These are phyloP conservation scores for Chaetomium sp. DNA, from an alignment of 2,329 filamentous ascomycete genomes.

Conservation along the genomic window DNA sequence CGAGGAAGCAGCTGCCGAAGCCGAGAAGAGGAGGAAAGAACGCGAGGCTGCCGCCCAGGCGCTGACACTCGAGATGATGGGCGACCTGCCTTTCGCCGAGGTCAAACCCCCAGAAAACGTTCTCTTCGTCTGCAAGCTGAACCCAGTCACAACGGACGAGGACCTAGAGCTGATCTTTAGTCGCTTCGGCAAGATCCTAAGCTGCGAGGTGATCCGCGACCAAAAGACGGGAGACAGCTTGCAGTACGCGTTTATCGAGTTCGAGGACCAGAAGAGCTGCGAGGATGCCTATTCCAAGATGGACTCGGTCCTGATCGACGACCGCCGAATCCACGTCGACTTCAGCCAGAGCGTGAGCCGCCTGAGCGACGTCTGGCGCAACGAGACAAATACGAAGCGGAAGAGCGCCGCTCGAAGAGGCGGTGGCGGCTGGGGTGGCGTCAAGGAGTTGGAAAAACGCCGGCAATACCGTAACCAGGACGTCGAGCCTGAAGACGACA, in stretches of 20 bases:
- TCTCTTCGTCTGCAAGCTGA: conserved; percentile 97
- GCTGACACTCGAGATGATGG: conserved; percentile 95
- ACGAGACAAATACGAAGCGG: conserved; percentile 80
- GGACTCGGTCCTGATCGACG: conserved; percentile 95
- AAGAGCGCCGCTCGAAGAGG: conserved; percentile 51
- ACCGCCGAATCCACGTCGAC: conserved; percentile 96
- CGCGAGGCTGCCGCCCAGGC: conserved; percentile 92
- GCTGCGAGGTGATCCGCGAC: conserved; percentile 94
- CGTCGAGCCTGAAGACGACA: conserved; percentile 44
- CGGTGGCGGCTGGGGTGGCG: conserved; percentile 85
- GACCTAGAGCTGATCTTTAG: conserved; percentile 96
- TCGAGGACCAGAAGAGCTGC: conserved; percentile 87
- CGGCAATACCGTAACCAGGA: conserved; percentile 81
- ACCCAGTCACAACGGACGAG: conserved; percentile 92
- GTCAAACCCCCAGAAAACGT: conserved; percentile 97
- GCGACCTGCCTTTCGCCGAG: conserved; percentile 94
- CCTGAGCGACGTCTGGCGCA: conserved; percentile 86
- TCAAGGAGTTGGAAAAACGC: conserved; percentile 84
- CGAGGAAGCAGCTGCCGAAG: conserved; percentile 66
- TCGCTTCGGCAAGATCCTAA: conserved; percentile 91
- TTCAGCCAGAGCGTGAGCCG: conserved; percentile 94
- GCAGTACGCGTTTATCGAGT: conserved; percentile 98
- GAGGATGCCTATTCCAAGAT: conserved; percentile 98
- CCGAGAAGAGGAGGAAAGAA: conserved; percentile 79
- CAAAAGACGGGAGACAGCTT: conserved; percentile 91